Conservation (phyloP, 306 rosid species). For the Acacia acuminata region DNA sequence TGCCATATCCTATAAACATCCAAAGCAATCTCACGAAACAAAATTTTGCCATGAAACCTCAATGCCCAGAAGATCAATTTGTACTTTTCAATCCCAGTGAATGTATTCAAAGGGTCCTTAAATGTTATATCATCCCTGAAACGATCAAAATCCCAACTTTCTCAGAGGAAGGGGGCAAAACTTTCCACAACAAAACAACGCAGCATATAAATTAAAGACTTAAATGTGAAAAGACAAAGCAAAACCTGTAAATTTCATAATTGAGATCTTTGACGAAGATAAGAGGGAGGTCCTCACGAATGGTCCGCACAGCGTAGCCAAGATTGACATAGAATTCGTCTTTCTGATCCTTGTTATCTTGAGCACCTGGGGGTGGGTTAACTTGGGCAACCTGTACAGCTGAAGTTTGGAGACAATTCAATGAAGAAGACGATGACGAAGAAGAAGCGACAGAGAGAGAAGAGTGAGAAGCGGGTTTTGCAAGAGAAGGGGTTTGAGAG, state of each 20-base stretch:
- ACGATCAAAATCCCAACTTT: slow-evolving; percentile 33
- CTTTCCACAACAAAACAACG: slow-evolving; percentile 20
- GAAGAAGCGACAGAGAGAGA: slow-evolving; percentile 37
- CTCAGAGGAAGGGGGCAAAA: background rate
- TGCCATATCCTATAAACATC: slow-evolving; percentile 91
- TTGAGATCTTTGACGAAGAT: slow-evolving; percentile 84
- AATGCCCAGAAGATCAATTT: slow-evolving; percentile 93
- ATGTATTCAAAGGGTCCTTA: slow-evolving; percentile 80
- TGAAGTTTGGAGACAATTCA: slow-evolving; percentile 46
- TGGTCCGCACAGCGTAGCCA: slow-evolving; percentile 86
- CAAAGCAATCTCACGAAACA: slow-evolving; percentile 79
- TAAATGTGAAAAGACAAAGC: slow-evolving; percentile 18
- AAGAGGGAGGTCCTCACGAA: slow-evolving; percentile 82
- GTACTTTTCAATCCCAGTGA: slow-evolving; percentile 84
- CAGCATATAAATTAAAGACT: background rate
- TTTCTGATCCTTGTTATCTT: slow-evolving; percentile 54
- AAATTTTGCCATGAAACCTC: slow-evolving; percentile 77
- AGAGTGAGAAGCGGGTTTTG: slow-evolving; percentile 44
- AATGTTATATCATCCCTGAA: slow-evolving; percentile 90
- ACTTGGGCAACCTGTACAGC: slow-evolving; percentile 57
- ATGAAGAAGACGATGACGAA: background rate
- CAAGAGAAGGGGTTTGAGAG: slow-evolving; percentile 39
- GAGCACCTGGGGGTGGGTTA: slow-evolving; percentile 45
- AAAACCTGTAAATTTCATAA: slow-evolving; percentile 83
- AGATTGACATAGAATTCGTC: slow-evolving; percentile 87